Evolutionary conservation across 1,284 basidiomycete species (phyloP), one percentile per base, ranked within the genome.

Genomic region (Sphaerobolus stellatus): DNA sequence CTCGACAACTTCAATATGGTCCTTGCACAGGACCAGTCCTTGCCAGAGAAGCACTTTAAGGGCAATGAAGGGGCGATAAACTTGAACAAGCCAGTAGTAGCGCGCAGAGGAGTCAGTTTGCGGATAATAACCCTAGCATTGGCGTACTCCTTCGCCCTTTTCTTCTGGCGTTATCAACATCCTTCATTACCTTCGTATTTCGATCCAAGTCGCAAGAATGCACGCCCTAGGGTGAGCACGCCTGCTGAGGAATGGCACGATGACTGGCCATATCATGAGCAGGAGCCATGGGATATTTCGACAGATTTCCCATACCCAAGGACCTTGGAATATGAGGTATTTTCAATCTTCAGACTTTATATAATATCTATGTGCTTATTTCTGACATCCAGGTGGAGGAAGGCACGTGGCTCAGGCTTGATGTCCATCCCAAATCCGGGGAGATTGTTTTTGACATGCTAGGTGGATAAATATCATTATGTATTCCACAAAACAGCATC

Each of bases 401-500:
- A 61, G 86, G 86, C 8, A 88, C 86, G 29, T 88, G 85, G 85
- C 69, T 88, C 49, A 76, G 86, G 13, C 76, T 88, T 29, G 86
- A 88, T 62, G 84, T 88, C 2, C 81, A 86, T 59, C 83, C 84
- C 7, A 69, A 69, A 56, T 76, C 79, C 2, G 86, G 87, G 9
- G 86, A 89, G 58, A 79, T 89, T 50, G 76, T 88, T 6, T 89
- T 88, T 52, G 86, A 88, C 64, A 85, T 89, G 77, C 69, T 84
- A 4, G 86, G 86, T 55, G 29, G 20, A n/a, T n/a, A n/a, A n/a
- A n/a, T n/a, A n/a, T n/a, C 24, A 24, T 4, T 16, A 13, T n/a
- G 25, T 30, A 28, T 46, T 25, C 20, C 16, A 11, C 33, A n/a
- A 13, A 22, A 8, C 25, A 24, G 11, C 33, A 25, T 20, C 24